phyloP scores from a whole-genome alignment of 768 basidiomycete genomes.

The Lentinula boryana region DNA sequence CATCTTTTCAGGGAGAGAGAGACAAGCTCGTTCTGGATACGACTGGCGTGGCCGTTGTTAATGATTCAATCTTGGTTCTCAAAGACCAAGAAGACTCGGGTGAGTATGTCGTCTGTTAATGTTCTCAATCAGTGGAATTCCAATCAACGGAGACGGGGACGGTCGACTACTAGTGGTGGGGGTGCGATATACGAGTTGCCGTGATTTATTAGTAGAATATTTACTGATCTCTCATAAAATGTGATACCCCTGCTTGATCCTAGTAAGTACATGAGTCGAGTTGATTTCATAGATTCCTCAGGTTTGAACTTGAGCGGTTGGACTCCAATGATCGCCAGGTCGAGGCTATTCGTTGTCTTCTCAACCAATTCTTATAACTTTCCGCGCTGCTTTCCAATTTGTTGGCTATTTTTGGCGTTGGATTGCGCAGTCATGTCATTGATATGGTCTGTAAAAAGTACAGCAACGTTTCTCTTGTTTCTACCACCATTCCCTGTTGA shows the following conservation, averaged over 20 bases:
- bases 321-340: too few species aligned
- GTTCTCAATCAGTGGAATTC: background rate
- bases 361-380: background rate
- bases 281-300: too few species aligned
- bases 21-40: conserved; percentile 1
- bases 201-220: background rate
- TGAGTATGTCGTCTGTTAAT: background rate
- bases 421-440: background rate
- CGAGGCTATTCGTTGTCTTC: background rate
- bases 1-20: conserved; percentile 1
- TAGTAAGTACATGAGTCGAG: too few species aligned
- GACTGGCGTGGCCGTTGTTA: conserved; percentile 7
- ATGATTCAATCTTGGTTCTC: background rate
- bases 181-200: background rate
- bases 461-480: background rate
- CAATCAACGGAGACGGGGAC: background rate
- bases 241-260: too few species aligned
- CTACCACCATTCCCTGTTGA: background rate
- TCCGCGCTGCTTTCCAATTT: background rate
- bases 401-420: background rate
- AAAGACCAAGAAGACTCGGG: background rate
- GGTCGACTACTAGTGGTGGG: background rate
- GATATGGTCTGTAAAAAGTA: background rate
- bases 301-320: too few species aligned
- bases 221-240: background rate